Percentiles rank a stretch among this genome's conserved stretches.
These are phyloP conservation scores for Claviceps humidiphila DNA, from an alignment of 2,329 filamentous ascomycete genomes.

Conservation along the genomic window DNA sequence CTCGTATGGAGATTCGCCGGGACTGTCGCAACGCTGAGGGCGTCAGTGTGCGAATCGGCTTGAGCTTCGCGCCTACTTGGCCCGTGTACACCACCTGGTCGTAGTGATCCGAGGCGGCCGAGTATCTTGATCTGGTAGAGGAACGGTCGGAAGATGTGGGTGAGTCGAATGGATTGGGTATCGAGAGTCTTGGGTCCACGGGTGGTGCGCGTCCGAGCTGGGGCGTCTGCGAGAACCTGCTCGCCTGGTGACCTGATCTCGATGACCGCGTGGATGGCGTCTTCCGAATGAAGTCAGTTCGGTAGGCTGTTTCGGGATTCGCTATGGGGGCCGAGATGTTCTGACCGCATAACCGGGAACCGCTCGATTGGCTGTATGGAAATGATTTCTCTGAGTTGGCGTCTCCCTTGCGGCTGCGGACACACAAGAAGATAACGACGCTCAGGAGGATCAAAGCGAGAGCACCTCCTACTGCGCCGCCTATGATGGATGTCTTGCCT, in stretches of 20 bases:
- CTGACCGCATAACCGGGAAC: constrained; percentile 20
- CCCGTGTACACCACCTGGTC: constrained; percentile 12
- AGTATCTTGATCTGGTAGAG: constrained; percentile 9
- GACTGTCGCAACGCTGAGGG: constrained; percentile 12
- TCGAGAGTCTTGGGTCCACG: constrained; percentile 14
- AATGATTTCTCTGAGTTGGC: constrained; percentile 10
- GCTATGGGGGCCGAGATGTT: constrained; percentile 46
- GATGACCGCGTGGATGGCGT: constrained; percentile 8
- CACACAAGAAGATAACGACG: constrained; percentile 26
- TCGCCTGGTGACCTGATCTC: constrained; percentile 4
- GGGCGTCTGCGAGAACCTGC: neutral
- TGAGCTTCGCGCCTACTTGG: constrained; percentile 15
- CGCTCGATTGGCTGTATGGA: constrained; percentile 8
- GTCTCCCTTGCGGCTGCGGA: constrained; percentile 17
- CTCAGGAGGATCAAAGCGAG: constrained; percentile 27
- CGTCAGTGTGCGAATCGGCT: constrained; percentile 29
- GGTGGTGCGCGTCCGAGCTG: neutral
- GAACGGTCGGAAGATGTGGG: constrained; percentile 14
- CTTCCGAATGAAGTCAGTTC: constrained; percentile 41
- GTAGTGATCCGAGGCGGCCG: constrained; percentile 15
- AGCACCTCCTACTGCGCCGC: constrained; percentile 34
- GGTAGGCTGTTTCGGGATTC: constrained; percentile 23
- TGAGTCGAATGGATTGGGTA: constrained; percentile 24
- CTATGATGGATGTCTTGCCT: constrained; percentile 27
- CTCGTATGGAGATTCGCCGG: constrained; percentile 18